Base-by-base conservation (phyloP, 495 filamentous ascomycete genomes). In the Schizothecium vesticola region DNA sequence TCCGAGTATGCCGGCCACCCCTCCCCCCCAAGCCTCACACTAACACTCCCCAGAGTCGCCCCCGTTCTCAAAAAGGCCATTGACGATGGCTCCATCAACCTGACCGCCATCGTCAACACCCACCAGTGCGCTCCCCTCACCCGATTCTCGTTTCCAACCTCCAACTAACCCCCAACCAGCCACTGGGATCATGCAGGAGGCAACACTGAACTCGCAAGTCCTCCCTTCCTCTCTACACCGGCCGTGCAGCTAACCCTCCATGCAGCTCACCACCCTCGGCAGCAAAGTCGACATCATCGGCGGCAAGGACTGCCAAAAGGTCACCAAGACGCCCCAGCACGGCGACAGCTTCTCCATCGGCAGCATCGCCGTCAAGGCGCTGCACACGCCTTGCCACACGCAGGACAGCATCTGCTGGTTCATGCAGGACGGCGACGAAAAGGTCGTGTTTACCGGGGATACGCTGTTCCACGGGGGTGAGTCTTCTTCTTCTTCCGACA, bases 311-410 rank as follows among this genome's bases (percentile, higher is more conserved):
- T 97, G 95, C 80, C 83, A 90, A 72, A 85, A 84, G 22, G 93
- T 97, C 36, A 93, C 88, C 19, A 81, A 81, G 69, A 93, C 90
- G 0, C 92, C 93, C 1, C 78, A 79, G 2, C 86, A 98, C 78
- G 88, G 87, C 28, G 87, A 91, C 72, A 86, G 78, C 13, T 97
- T 97, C 84, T 90, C 87, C 71, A 88, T 98, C 67, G 95, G 96
- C 66, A 86, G 90, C 65, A 94, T 99, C 73, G 85, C 85, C 2
- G 92, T 97, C 63, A 95, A 87, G 74, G 91, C 91, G n/a, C 79
- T 98, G 25, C 90, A 98, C 79, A 99, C 95, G 9, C 95, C 95
- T 3, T 99, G 95, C 77, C 96, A 99, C 76, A 99, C 95, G 3
- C 95, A 97, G 79, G 95, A 99, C 78, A 97, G 93, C 74, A 97